phyloP scores from a whole-genome alignment of 2,329 filamentous ascomycete species.

The Sclerotiophoma versabilis region DNA sequence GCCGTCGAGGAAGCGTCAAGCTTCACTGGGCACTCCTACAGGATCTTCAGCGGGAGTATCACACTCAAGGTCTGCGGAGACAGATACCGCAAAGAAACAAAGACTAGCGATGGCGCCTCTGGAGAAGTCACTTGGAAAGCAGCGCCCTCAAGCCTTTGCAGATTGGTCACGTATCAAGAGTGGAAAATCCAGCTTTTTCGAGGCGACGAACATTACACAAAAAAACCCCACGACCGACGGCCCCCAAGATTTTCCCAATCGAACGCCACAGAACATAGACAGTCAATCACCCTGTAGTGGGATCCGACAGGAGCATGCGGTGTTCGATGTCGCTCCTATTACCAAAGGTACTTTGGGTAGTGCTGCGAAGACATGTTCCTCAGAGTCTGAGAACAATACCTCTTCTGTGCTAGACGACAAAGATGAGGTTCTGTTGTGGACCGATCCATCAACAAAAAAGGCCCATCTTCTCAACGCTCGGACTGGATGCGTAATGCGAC shows the following conservation, averaged over 20 bases:
- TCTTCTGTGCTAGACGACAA: conserved; percentile 8
- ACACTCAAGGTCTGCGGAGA: neutral
- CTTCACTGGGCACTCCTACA: neutral
- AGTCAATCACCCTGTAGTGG: neutral
- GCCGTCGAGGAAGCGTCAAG: neutral
- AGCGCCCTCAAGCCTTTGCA: conserved; percentile 34
- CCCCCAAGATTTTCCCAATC: neutral
- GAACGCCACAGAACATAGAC: neutral
- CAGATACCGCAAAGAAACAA: conserved; percentile 31
- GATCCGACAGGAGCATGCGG: neutral
- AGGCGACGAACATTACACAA: conserved; percentile 2
- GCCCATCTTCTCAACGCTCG: conserved; percentile 60
- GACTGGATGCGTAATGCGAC: conserved; percentile 57
- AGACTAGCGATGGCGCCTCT: neutral
- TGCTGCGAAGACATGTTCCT: neutral
- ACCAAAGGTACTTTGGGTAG: neutral
- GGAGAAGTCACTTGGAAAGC: conserved; percentile 1
- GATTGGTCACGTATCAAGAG: conserved; percentile 56
- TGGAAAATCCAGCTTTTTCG: conserved; percentile 44
- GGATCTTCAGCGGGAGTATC: neutral
- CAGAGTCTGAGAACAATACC: neutral
- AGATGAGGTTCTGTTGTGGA: conserved; percentile 62
- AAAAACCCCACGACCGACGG: neutral
- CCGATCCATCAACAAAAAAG: conserved; percentile 65
- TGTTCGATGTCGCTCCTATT: neutral